A percentile compares a stretch with the other conserved stretches of the same genome.
phyloP scores from a whole-genome alignment of 2,329 filamentous ascomycete species.

The Microsporum ferrugineum region DNA sequence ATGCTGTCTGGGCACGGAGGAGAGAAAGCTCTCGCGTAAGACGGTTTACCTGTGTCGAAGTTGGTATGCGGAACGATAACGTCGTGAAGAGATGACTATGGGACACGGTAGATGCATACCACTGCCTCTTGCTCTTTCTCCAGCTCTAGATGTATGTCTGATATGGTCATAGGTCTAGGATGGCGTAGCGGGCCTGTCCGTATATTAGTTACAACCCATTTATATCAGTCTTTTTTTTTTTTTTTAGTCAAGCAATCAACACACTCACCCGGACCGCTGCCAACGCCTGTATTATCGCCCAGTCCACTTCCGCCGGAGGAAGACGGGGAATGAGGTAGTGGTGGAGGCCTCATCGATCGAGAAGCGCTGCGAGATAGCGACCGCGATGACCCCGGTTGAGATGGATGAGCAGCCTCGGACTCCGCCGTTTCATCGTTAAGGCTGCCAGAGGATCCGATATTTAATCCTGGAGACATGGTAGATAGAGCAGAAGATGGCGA shows the following conservation, averaged over 20 bases:
- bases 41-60: slow-evolving; percentile 63
- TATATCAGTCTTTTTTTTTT: neutral
- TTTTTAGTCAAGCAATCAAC: too few relatives aligned
- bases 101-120: slow-evolving; percentile 34
- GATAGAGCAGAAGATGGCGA: neutral
- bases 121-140: slow-evolving; percentile 95
- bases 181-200: slow-evolving; percentile 63
- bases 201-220: neutral
- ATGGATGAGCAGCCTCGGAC: neutral
- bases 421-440: neutral
- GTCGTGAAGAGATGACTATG: neutral
- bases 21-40: slow-evolving; percentile 77
- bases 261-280: slow-evolving; percentile 30
- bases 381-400: slow-evolving; percentile 18
- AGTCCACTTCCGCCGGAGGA: slow-evolving; percentile 19
- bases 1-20: slow-evolving; percentile 59
- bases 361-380: slow-evolving; percentile 36
- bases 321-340: slow-evolving; percentile 22
- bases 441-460: neutral
- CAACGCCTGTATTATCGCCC: slow-evolving; percentile 28
- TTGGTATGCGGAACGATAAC: neutral
- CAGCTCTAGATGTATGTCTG: slow-evolving; percentile 76
- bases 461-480: neutral
- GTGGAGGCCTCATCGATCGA: slow-evolving; percentile 38
- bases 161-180: slow-evolving; percentile 73